Evolutionary conservation across 768 basidiomycete genomes (phyloP), one percentile per base, ranked within the genome.

Genomic region (Boletus tomentosulus): DNA sequence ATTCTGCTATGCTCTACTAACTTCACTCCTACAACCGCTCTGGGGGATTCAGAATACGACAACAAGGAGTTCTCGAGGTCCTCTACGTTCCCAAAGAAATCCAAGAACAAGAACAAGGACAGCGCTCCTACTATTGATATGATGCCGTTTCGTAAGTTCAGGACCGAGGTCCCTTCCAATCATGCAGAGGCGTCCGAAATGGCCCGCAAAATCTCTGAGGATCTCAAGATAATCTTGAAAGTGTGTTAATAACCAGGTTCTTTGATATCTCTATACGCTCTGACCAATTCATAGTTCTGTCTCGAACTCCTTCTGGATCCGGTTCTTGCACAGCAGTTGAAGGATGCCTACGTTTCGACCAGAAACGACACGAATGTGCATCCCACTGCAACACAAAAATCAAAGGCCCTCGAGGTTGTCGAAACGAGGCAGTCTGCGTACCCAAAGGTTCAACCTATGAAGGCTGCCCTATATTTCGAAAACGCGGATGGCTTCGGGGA

Each of bases 401-500:
- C 19, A 1, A 25, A 39, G 11, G 42, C 9, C 8, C 2, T 9
- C 13, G 43, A 50, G 22, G n/a, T n/a, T 24, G 24, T 19, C 8
- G 59, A 67, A n/a, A 13, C 51, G 25, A 43, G 30, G 9, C 60
- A 66, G 2, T 58, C 65, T 4, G 75, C 73, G 1, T 77, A 70
- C 48, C 79, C 81, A 0, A 69, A 69, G n/a, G n/a, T n/a, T n/a
- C n/a, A n/a, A n/a, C n/a, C n/a, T n/a, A n/a, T n/a, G n/a, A n/a
- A n/a, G n/a, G n/a, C n/a, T n/a, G n/a, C n/a, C n/a, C n/a, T n/a
- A n/a, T n/a, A n/a, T n/a, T n/a, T n/a, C n/a, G n/a, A 84, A 27
- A 81, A 74, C 42, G 76, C 78, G 0, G 73, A 78, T 9, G 82
- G 79, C 0, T 85, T 87, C 41, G 86, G 87, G 2, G 75, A 78